Evolutionary conservation across 352 stramenopile genomes (phyloP), one percentile per base, ranked within the genome.

Genomic region (Globisporangium apiculatum): DNA sequence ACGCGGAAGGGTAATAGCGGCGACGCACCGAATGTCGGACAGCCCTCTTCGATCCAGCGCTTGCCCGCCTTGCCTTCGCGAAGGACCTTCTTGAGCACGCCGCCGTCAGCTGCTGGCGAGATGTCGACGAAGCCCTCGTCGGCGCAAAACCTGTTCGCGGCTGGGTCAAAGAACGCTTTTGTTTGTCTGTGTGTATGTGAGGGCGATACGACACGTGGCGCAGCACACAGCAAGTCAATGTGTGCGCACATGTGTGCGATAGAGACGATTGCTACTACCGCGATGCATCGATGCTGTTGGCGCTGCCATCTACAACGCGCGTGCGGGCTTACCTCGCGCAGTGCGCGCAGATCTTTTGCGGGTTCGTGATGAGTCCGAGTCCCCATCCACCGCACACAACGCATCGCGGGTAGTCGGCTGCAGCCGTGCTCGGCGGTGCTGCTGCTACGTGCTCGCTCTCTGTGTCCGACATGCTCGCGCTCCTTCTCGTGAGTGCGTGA

Each of bases 51-150:
- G 46, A 94, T 72, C 45, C 62, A 67, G 18, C 68, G 71, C 56
- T 77, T 75, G 41, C 64, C 63, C 1, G 62, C 7, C 11, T 83
- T 60, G 52, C 79, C 82, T 48, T 92, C 76, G 17, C 73, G 73
- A 46, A 94, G 37, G 48, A 90, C 77, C 63, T 94, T 94, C 64
- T 94, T 94, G 2, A 94, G 61, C 11, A 94, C 76, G 9, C 79
- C 76, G 24, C 84, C 84, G 53, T 94, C 79, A 0, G 83, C 84
- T 5, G 68, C 62, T 1, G 79, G 80, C 9, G 84, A 87, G 55
- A 94, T 94, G 60, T 94, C 84, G 51, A 91, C 72, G 55, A 91
- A 94, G 17, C 84, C 84, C 50, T 92, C 68, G 5, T 88, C 74
- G 8, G 64, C 65, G 63, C 80, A 91, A 62, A 83, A 91, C 15